Conservation (phyloP, 441 rosid genomes). For the Eruca vesicaria region DNA sequence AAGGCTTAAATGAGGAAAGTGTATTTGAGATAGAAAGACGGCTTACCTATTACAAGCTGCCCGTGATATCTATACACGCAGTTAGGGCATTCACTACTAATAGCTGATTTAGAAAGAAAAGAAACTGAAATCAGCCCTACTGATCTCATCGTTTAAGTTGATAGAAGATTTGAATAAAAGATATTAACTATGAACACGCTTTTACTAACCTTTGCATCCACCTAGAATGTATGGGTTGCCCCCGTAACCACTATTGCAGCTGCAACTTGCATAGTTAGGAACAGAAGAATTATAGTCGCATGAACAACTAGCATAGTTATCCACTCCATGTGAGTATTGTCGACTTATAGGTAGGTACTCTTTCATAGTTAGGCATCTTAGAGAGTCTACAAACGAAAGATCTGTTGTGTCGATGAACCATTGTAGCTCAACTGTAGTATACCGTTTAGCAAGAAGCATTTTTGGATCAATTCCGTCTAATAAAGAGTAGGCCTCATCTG, state of each 20-base stretch:
- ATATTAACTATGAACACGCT: not conserved
- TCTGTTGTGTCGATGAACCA: constrained; percentile 7
- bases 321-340: too few relatives aligned
- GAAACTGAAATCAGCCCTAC: too few relatives aligned
- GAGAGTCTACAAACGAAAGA: not conserved
- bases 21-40: too few relatives aligned
- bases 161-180: too few relatives aligned
- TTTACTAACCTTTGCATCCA: constrained; percentile 42
- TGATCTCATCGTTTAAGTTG: too few relatives aligned
- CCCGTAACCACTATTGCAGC: constrained; percentile 22
- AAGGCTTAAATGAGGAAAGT: too few relatives aligned
- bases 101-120: too few relatives aligned
- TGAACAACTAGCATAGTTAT: not conserved
- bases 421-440: constrained; percentile 24
- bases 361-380: not conserved
- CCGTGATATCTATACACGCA: too few relatives aligned
- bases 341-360: not conserved
- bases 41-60: too few relatives aligned
- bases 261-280: constrained; percentile 25
- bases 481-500: not conserved
- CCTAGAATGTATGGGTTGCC: constrained; percentile 48
- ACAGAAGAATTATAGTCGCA: constrained; percentile 7
- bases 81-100: too few relatives aligned
- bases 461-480: not conserved
- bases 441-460: not conserved